Conservation (phyloP, 2,329 filamentous ascomycete species). For the Ramularia endophylla region DNA sequence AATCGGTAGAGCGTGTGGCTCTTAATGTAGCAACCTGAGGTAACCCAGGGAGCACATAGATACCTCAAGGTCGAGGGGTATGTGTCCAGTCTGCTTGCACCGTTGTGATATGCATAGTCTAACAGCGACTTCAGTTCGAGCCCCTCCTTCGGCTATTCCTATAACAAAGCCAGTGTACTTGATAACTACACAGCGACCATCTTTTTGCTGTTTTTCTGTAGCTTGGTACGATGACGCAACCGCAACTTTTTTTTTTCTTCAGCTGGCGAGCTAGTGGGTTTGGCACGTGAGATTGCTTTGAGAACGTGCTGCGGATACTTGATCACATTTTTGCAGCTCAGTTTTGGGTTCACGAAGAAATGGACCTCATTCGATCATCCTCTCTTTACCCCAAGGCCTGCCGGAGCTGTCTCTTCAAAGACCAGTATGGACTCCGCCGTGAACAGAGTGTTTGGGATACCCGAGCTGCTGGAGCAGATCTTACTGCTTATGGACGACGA, state of each 20-base stretch:
- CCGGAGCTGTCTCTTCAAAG: too few relatives aligned
- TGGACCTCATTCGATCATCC: too few relatives aligned
- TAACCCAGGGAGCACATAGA: not conserved
- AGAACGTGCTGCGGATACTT: too few relatives aligned
- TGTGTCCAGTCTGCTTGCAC: not conserved
- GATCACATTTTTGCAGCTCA: too few relatives aligned
- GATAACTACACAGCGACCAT: not conserved
- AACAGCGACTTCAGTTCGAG: conserved; percentile 14
- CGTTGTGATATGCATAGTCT: conserved; percentile 1
- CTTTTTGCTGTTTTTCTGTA: too few relatives aligned
- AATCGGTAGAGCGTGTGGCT: conserved; percentile 51
- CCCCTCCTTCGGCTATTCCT: conserved; percentile 24
- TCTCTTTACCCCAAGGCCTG: too few relatives aligned
- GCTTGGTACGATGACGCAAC: too few relatives aligned
- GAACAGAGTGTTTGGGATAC: not conserved
- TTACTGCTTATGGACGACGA: not conserved
- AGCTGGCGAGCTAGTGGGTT: too few relatives aligned
- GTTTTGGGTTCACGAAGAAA: too few relatives aligned
- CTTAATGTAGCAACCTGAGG: conserved; percentile 30
- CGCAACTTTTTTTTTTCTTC: too few relatives aligned
- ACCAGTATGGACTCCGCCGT: too few relatives aligned
- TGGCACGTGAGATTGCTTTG: too few relatives aligned
- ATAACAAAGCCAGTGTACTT: conserved; percentile 5
- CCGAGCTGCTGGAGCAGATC: conserved; percentile 5
- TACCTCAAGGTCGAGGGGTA: conserved; percentile 5